Base-by-base conservation (phyloP, 306 rosid species). In the Quercus aquifolioides region DNA sequence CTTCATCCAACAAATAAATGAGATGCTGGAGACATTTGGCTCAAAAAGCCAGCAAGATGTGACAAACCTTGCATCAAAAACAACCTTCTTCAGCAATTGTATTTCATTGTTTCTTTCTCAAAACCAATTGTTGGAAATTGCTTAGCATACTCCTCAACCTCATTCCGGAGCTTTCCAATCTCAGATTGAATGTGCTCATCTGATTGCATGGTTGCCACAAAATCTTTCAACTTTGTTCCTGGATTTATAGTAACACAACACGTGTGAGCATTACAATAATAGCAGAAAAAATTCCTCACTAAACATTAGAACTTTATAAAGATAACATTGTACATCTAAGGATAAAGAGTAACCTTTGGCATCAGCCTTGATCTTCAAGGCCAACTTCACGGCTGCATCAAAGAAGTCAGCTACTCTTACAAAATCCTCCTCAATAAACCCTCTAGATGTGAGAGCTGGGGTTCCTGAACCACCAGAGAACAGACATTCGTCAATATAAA, bases 391-490 rank as follows among this genome's bases (percentile, higher is more conserved):
- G 10, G 97, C 93, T 3, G 78, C 93, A 73, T 92, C 97, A 74
- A 94, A 94, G 74, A 81, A 92, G 20, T 92, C 97, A 0, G 97
- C 97, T n/a, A 94, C 97, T 82, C 87, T 92, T 9, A 57, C 73
- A 82, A 94, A 94, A 83, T 94, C 98, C 35, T 84, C 92, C 86
- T 92, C 98, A 35, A 80, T 55, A 82, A 94, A 94, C 6, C 98
- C 98, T 84, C 97, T 89, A 15, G 98, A 94, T 77, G 99, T 94
- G 59, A 94, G 97, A 83, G 97, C 99, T 20, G 99, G 97, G 65
- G 97, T 87, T 75, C 95, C 97, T 94, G 89, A 76, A 87, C 74
- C 77, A 77, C 33, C 63, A 57, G 14, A 33, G 71, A 64, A 73
- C 20, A 71, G 41, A 15, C 26, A 35, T 76, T 76, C 15, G 49